Evolutionary conservation across 805 yeast species (phyloP), one percentile per base, ranked within the genome.

Genomic region (Candida easanensis): DNA sequence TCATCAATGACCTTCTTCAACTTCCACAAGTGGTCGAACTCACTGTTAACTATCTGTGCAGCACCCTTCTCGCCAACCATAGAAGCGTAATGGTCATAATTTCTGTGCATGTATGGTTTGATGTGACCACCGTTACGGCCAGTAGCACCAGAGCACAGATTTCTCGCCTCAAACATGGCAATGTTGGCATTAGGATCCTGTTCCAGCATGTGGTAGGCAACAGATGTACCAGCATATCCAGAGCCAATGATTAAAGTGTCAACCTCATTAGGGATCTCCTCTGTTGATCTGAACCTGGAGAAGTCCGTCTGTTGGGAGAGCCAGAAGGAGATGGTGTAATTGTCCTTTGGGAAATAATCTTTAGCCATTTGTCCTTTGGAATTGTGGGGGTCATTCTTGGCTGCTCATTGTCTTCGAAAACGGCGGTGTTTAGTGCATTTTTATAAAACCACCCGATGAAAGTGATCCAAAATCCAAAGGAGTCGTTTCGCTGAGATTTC

Each of bases 41-140:
- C 76, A 42, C 66, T 70, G 44, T 66, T 63, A 25, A 56, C 63
- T 13, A 65, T 59, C 31, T 62, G 64, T 3, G 70, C 69, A 23
- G 65, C 72, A 21, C 62, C 48, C 26, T 48, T 36, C 14, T 41
- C 42, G 27, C 58, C 57, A 17, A 41, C 23, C 6, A 37, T 14
- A 4, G 18, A 22, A 14, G 41, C 31, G 30, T 53, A 52, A 13
- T 33, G 18, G 9, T 40, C 48, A 18, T 36, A 48, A 17, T 42
- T 34, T 21, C 59, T 46, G 32, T 53, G 56, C 32, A 44, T 38
- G 33, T 52, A 42, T 8, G 76, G 76, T 35, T 70, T 69, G 43
- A 74, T 50, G 49, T 73, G 78, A 3, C 78, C 78, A 18, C 78
- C 77, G 46, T 73, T 73, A 44, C 78, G 57, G 7, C 74, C 77